phyloP scores from a whole-genome alignment of 1,284 basidiomycete species.

The Exsudoporus floridanus region DNA sequence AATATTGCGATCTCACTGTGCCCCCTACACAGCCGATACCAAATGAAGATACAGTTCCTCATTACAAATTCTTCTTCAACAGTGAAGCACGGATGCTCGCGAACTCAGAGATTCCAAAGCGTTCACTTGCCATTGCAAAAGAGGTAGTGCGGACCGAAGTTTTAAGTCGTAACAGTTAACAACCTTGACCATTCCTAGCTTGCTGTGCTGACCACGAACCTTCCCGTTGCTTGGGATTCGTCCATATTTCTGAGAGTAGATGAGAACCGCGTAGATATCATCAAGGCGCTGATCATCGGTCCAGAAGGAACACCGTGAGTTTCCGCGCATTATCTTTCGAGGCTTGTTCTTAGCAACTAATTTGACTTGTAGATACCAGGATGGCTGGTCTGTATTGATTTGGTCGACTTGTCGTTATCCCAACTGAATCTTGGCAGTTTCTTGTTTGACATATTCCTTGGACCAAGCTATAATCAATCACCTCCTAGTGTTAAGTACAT shows the following conservation, averaged over 20 bases:
- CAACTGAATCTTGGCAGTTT: conserved; percentile 43
- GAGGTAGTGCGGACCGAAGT: conserved; percentile 51
- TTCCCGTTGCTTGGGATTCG: conserved; percentile 88
- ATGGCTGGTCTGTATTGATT: conserved; percentile 64
- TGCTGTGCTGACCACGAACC: conserved; percentile 83
- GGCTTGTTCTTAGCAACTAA: not conserved
- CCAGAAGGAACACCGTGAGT: conserved; percentile 89
- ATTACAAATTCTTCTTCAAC: conserved; percentile 78
- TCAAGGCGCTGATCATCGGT: conserved; percentile 87
- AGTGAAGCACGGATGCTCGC: conserved; percentile 78
- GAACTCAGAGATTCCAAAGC: conserved; percentile 78
- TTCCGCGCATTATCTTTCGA: conserved; percentile 16
- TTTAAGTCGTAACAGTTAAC: conserved; percentile 8
- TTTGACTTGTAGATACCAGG: conserved; percentile 59
- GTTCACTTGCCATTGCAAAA: conserved; percentile 89
- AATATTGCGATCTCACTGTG: conserved; percentile 81
- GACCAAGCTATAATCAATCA: conserved; percentile 74
- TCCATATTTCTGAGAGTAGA: conserved; percentile 87
- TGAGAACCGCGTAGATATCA: conserved; percentile 84
- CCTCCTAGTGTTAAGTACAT: conserved; percentile 87
- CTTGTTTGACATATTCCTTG: conserved; percentile 90
- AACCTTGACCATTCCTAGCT: conserved; percentile 49
- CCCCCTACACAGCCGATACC: conserved; percentile 31
- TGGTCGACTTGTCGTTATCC: conserved; percentile 1
- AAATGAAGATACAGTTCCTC: conserved; percentile 50